These are phyloP conservation scores for Colletotrichum ledebouriae DNA, from an alignment of 2,329 filamentous ascomycete species.

Conservation along the genomic window DNA sequence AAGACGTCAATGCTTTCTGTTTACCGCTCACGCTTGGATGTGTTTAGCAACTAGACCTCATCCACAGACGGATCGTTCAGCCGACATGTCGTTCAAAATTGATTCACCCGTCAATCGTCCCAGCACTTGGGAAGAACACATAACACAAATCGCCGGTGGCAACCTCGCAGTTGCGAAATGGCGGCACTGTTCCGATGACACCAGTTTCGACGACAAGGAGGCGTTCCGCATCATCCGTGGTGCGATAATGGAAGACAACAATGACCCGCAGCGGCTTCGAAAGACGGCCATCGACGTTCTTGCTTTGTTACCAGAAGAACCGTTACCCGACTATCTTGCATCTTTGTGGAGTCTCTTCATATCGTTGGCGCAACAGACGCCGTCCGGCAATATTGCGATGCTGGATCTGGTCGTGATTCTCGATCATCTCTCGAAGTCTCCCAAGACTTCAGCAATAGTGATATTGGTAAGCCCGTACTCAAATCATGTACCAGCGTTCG, in stretches of 20 bases:
- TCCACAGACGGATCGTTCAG: too few relatives aligned
- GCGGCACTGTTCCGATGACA: constrained; percentile 9
- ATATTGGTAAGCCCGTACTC: constrained; percentile 12
- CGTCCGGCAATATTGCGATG: constrained; percentile 35
- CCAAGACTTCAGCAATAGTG: constrained; percentile 32
- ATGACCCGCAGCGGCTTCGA: constrained; percentile 26
- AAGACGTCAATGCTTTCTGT: constrained; percentile 8
- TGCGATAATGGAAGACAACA: constrained; percentile 1
- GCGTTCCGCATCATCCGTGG: constrained; percentile 22
- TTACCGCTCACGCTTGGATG: background rate
- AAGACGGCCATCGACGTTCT: constrained; percentile 2
- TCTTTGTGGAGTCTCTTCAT: constrained; percentile 41
- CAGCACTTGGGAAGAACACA: background rate
- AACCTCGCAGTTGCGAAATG: constrained; percentile 7
- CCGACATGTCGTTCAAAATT: background rate
- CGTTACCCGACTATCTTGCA: background rate
- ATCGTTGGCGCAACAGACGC: constrained; percentile 41
- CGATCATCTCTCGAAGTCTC: constrained; percentile 32
- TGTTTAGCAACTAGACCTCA: too few relatives aligned
- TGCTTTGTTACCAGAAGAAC: constrained; percentile 15
- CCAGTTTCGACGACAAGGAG: constrained; percentile 20
- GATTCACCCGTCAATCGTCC: background rate
- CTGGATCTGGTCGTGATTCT: constrained; percentile 37
- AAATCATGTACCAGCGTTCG: background rate
- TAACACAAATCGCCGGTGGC: background rate